Conservation (phyloP, 371 early-diverging fungal species). For the Blastocladiella emersonii region DNA sequence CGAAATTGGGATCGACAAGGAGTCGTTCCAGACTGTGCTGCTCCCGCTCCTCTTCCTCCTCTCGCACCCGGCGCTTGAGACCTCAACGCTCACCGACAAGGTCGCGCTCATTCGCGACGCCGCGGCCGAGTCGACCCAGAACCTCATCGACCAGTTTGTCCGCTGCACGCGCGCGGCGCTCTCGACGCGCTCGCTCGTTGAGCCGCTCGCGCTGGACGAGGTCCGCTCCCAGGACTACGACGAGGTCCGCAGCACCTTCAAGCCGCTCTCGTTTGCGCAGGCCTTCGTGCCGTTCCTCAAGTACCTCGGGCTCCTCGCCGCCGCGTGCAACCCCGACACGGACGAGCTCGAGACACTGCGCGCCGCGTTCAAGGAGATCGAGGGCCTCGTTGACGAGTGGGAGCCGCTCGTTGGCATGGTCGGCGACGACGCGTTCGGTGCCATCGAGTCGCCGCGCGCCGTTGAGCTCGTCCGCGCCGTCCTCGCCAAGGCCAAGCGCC, state of each 20-base stretch:
- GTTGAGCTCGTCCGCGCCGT: too few relatives aligned
- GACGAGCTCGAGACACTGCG: not conserved
- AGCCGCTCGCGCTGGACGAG: conserved; percentile 10
- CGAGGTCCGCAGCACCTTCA: too few relatives aligned
- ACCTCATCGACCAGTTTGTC: not conserved
- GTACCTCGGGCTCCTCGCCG: not conserved
- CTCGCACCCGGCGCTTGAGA: conserved; percentile 14
- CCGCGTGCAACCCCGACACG: not conserved
- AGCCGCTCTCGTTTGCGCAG: too few relatives aligned
- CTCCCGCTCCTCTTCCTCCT: conserved; percentile 19
- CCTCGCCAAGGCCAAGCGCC: conserved; percentile 19
- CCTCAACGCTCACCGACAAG: conserved; percentile 8
- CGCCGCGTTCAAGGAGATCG: not conserved
- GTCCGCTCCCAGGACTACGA: too few relatives aligned
- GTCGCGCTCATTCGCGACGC: conserved; percentile 7
- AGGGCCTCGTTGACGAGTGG: not conserved
- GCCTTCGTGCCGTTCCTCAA: conserved; percentile 14
- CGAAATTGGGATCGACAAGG: not conserved
- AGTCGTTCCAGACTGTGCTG: conserved; percentile 17
- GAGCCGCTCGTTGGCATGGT: not conserved
- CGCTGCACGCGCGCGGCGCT: too few relatives aligned
- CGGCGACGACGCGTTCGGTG: not conserved
- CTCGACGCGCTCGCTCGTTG: too few relatives aligned
- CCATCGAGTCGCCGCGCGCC: too few relatives aligned
- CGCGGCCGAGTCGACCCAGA: too few relatives aligned